Percentiles rank a stretch among this genome's conserved stretches.
Evolutionary conservation across 345 rosid genomes (phyloP).

Genomic region (Eucalyptus lansdowneana): DNA sequence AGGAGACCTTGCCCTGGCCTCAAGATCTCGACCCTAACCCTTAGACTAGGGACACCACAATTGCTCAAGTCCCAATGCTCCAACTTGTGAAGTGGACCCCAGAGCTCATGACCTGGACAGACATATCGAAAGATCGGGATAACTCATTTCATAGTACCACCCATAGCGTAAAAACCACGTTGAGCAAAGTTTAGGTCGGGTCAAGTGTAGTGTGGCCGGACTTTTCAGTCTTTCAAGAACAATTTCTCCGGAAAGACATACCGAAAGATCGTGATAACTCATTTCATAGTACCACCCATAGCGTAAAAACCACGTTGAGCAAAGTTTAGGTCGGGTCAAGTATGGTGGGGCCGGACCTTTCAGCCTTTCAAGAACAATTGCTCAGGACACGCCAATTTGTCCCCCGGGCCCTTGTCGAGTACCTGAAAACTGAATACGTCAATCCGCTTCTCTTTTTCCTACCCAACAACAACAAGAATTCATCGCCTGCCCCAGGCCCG

Average conservation of each 20-base stretch:
- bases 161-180: not conserved
- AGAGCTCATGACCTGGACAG: fast-evolving
- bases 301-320: not conserved
- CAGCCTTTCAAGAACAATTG: not conserved
- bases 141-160: too few species aligned
- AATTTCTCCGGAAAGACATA: not conserved
- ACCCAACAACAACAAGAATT: not conserved
- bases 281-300: too few species aligned
- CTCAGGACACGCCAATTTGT: not conserved
- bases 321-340: too few species aligned
- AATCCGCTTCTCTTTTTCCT: not conserved
- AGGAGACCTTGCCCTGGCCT: not conserved
- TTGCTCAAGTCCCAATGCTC: not conserved
- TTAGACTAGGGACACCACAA: not conserved
- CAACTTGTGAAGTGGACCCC: not conserved
- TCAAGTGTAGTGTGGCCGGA: not conserved
- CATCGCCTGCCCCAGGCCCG: not conserved
- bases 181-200: too few species aligned
- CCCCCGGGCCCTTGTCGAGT: not conserved
- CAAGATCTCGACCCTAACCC: not conserved
- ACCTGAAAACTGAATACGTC: not conserved
- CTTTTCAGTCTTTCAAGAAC: not conserved
- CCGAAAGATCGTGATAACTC: too few species aligned
- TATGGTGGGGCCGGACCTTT: not conserved
- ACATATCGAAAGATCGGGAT: too few species aligned